These are phyloP conservation scores for Podospora pseudocomata DNA, from an alignment of 495 filamentous ascomycete genomes.

Conservation along the genomic window DNA sequence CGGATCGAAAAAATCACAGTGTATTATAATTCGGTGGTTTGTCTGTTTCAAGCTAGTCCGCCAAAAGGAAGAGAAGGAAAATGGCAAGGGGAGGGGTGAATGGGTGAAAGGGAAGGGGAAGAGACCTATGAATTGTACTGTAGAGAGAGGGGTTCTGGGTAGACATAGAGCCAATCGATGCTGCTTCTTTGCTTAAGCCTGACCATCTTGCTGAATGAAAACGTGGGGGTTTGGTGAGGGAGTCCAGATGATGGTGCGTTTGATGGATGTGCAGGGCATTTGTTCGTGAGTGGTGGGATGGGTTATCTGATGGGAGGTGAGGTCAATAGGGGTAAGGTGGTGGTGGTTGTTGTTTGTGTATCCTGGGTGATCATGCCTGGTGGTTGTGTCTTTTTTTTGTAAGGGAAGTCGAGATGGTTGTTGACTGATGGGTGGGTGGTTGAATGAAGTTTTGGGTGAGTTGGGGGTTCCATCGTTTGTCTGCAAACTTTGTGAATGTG, in stretches of 20 bases:
- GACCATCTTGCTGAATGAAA: neutral
- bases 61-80: neutral
- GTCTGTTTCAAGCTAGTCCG: neutral
- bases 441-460: too few relatives aligned
- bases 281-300: too few relatives aligned
- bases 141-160: constrained; percentile 27
- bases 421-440: too few relatives aligned
- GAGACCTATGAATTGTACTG: constrained; percentile 31
- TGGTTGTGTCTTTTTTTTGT: too few relatives aligned
- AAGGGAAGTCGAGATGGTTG: too few relatives aligned
- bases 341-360: too few relatives aligned
- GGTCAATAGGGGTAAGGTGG: too few relatives aligned
- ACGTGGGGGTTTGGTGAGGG: neutral
- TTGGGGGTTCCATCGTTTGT: too few relatives aligned
- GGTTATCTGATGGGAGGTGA: too few relatives aligned
- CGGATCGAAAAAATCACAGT: constrained; percentile 15
- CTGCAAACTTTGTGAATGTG: too few relatives aligned
- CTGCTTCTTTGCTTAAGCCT: constrained; percentile 24
- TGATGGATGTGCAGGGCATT: neutral
- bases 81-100: neutral
- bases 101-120: neutral
- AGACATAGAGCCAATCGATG: constrained; percentile 38
- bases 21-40: constrained; percentile 33
- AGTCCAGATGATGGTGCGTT: neutral
- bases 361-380: too few relatives aligned